Percentiles rank a stretch among this genome's conserved stretches.
These are phyloP conservation scores for Vitis amurensis DNA, from an alignment of 164 flowering plant species.

Conservation along the genomic window DNA sequence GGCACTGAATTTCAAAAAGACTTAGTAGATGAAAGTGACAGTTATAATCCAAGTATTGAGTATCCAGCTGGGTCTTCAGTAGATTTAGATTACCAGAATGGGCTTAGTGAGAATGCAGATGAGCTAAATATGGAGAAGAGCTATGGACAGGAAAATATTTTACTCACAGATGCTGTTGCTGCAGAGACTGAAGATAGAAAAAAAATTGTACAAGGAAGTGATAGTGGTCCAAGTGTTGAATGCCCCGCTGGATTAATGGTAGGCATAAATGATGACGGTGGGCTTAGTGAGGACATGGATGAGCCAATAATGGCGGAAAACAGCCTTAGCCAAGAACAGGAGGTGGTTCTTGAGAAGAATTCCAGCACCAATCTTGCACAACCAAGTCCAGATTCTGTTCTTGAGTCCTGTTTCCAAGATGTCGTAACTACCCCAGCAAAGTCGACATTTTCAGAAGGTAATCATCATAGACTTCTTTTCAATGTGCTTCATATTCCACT, in stretches of 20 bases:
- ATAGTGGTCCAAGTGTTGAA: neutral
- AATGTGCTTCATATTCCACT: neutral
- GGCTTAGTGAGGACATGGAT: neutral
- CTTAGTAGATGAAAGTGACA: neutral
- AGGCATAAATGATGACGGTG: neutral
- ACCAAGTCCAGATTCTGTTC: slow-evolving; percentile 10
- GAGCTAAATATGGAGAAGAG: too few relatives aligned
- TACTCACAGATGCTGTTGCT: too few relatives aligned
- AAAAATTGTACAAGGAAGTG: neutral
- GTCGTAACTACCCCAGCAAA: neutral
- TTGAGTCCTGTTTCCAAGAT: slow-evolving; percentile 4
- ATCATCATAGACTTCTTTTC: neutral
- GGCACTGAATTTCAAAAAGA: slow-evolving; percentile 4
- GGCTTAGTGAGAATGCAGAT: too few relatives aligned
- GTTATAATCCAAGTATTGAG: too few relatives aligned
- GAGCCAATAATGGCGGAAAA: neutral
- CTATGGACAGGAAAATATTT: too few relatives aligned
- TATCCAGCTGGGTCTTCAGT: too few relatives aligned
- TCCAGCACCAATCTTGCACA: slow-evolving; percentile 2
- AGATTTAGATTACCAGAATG: too few relatives aligned
- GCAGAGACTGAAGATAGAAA: too few relatives aligned
- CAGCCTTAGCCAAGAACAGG: neutral
- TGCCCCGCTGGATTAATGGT: neutral
- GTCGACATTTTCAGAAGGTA: slow-evolving; percentile 20
- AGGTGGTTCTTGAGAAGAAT: neutral